Conservation (phyloP, 495 filamentous ascomycete species). For the Echria macrotheca region DNA sequence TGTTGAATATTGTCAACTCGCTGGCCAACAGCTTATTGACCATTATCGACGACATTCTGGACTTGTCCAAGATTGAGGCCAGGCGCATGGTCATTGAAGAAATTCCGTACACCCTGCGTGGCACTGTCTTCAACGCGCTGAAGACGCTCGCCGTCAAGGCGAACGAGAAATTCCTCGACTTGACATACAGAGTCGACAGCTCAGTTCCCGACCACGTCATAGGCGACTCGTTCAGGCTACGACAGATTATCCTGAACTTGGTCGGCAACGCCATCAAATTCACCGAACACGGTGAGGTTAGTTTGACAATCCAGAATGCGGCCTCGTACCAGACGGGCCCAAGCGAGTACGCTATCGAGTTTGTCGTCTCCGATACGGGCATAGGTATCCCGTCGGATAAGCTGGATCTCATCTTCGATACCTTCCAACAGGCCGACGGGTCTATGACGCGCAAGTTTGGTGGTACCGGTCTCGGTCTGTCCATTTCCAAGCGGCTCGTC, state of each 20-base stretch:
- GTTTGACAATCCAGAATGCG: conserved; percentile 80
- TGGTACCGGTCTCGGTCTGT: conserved; percentile 90
- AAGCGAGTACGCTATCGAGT: conserved; percentile 89
- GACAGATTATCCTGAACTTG: conserved; percentile 86
- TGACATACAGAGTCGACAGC: conserved; percentile 91
- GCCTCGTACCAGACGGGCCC: conserved; percentile 51
- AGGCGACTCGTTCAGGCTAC: conserved; percentile 92
- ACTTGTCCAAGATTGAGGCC: conserved; percentile 99
- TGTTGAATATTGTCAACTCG: conserved; percentile 98
- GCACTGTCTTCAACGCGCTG: conserved; percentile 94
- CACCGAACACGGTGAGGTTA: conserved; percentile 95
- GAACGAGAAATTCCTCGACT: conserved; percentile 92
- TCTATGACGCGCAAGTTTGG: conserved; percentile 97
- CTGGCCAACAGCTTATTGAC: conserved; percentile 95
- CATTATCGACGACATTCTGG: conserved; percentile 98
- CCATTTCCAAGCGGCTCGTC: conserved; percentile 92
- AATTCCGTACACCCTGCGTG: conserved; percentile 91
- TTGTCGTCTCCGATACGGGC: conserved; percentile 93
- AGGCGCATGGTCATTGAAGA: conserved; percentile 99
- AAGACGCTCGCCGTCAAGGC: conserved; percentile 95
- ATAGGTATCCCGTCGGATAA: conserved; percentile 97
- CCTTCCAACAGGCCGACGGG: conserved; percentile 98
- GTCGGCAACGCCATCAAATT: conserved; percentile 91
- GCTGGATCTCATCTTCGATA: conserved; percentile 96
- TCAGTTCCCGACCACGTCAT: conserved; percentile 95